phyloP scores from a whole-genome alignment of 495 filamentous ascomycete genomes.

The Aspergillus hancockii region DNA sequence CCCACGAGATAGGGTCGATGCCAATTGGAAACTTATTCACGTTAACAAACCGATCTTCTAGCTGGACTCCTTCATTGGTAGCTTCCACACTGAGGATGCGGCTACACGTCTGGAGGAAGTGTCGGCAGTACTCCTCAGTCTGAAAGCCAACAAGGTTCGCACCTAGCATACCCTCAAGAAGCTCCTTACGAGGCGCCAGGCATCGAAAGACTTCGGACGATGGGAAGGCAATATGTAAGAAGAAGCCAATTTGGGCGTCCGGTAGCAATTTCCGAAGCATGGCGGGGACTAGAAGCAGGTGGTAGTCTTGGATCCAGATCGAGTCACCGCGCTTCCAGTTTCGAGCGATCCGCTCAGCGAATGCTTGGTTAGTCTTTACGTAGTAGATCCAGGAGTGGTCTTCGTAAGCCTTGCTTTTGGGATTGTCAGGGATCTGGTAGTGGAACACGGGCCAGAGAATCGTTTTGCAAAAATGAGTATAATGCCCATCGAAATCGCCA shows the following conservation, averaged over 20 bases:
- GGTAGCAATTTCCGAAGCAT: conserved; percentile 87
- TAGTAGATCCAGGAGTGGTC: conserved; percentile 97
- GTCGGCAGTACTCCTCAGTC: conserved; percentile 85
- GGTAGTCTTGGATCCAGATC: conserved; percentile 95
- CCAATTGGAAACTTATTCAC: conserved; percentile 68
- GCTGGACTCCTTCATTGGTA: conserved; percentile 79
- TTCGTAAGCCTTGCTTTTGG: conserved; percentile 95
- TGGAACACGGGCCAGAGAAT: conserved; percentile 92
- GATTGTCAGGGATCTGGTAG: conserved; percentile 94
- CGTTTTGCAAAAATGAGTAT: conserved; percentile 90
- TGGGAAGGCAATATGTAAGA: conserved; percentile 91
- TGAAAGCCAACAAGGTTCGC: conserved; percentile 91
- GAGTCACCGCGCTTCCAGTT: conserved; percentile 89
- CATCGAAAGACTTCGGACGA: conserved; percentile 95
- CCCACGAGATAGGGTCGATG: conserved; percentile 77
- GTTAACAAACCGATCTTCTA: conserved; percentile 92
- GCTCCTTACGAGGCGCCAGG: conserved; percentile 76
- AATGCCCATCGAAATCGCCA: conserved; percentile 88
- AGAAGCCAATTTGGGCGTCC: conserved; percentile 91
- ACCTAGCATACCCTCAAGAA: conserved; percentile 87
- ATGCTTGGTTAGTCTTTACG: conserved; percentile 83
- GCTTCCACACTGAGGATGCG: conserved; percentile 83
- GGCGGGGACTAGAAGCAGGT: conserved; percentile 83
- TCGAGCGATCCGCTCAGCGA: conserved; percentile 83
- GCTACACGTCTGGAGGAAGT: conserved; percentile 93